Percentiles rank a stretch among this genome's conserved stretches.
These are phyloP conservation scores for Phytophthora cactorum DNA, from an alignment of 352 stramenopile genomes.

Conservation along the genomic window DNA sequence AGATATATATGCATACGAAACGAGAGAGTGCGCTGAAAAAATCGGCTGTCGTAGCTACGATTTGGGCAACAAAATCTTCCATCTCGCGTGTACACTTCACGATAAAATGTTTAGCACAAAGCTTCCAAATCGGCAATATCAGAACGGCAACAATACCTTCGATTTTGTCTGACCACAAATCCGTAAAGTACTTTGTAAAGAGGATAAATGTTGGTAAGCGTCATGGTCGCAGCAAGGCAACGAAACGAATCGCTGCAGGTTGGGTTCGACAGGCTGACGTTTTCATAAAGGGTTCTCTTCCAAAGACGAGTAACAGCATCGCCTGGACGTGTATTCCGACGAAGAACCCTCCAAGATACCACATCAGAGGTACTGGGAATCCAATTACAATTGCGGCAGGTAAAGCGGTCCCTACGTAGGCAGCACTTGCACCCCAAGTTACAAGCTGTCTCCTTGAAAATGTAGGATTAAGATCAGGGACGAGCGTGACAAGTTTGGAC, in stretches of 20 bases:
- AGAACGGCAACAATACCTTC: conserved; percentile 4
- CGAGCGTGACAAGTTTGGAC: conserved; percentile 8
- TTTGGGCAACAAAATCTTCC: conserved; percentile 6
- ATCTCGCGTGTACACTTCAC: not conserved
- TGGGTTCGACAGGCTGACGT: not conserved
- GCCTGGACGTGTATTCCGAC: not conserved
- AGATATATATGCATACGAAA: conserved; percentile 28
- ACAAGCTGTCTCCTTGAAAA: not conserved
- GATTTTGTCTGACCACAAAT: not conserved
- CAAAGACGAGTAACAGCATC: not conserved
- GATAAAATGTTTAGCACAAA: conserved; percentile 6
- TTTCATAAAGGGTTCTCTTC: not conserved
- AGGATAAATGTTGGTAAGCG: not conserved
- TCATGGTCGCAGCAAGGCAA: not conserved
- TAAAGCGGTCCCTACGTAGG: conserved; percentile 1
- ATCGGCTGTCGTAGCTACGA: not conserved
- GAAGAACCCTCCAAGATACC: not conserved
- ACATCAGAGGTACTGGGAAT: not conserved
- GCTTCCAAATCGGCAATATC: conserved; percentile 13
- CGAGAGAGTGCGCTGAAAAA: conserved; percentile 24
- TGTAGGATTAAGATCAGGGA: conserved; percentile 22
- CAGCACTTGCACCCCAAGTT: not conserved
- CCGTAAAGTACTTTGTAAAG: conserved; percentile 2
- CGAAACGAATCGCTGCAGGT: not conserved
- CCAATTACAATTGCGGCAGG: conserved; percentile 1